Percentiles rank a stretch among this genome's conserved stretches.
Conservation (phyloP, 108 stramenopile species). For the Pseudonitzschia delicatissima region DNA sequence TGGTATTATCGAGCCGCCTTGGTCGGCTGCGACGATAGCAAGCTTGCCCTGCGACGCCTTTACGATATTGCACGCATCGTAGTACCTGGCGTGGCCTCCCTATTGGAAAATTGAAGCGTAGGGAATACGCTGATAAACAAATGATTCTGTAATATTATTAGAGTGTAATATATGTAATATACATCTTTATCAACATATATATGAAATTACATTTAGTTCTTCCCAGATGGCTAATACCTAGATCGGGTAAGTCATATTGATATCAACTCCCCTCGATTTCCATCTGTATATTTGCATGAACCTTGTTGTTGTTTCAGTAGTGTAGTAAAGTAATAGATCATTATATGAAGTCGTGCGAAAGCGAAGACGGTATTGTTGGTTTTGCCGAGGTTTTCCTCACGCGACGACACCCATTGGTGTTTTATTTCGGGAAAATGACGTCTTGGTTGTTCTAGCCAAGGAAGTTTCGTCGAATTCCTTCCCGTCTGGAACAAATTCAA, state of each 20-base stretch:
- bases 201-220: background rate
- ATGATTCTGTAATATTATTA: conserved; percentile 1
- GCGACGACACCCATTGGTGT: conserved; percentile 22
- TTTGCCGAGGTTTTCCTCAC: background rate
- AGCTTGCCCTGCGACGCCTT: conserved; percentile 67
- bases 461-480: background rate
- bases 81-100: conserved; percentile 56
- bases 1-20: conserved; percentile 87
- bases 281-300: too few relatives aligned
- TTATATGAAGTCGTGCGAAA: too few relatives aligned
- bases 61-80: conserved; percentile 84
- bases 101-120: conserved; percentile 75
- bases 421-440: conserved; percentile 1
- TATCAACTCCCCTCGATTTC: too few relatives aligned
- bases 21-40: conserved; percentile 73
- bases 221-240: too few relatives aligned
- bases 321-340: too few relatives aligned
- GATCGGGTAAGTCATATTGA: too few relatives aligned
- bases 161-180: background rate
- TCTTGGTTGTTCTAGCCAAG: background rate
- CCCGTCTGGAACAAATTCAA: conserved; percentile 18
- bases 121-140: conserved; percentile 68
- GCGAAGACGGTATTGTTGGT: background rate
- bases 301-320: too few relatives aligned
- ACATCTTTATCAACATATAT: background rate